phyloP scores from a whole-genome alignment of 2,329 filamentous ascomycete genomes.

The Nemania sp. region DNA sequence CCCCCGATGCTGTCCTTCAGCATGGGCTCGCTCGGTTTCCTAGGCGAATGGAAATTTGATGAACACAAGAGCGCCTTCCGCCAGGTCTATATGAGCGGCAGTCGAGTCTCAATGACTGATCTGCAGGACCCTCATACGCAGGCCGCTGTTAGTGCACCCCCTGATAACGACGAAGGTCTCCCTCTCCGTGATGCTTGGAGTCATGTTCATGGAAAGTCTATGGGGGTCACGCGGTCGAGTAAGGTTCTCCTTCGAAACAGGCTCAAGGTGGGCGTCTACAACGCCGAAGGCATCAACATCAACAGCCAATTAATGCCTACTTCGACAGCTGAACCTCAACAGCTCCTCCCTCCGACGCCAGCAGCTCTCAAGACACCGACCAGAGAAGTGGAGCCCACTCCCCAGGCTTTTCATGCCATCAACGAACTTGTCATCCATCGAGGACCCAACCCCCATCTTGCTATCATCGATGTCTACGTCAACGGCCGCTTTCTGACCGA shows the following conservation, averaged over 20 bases:
- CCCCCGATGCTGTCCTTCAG: slow-evolving; percentile 93
- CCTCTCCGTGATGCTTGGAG: slow-evolving; percentile 62
- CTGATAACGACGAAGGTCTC: slow-evolving; percentile 36
- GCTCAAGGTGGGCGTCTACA: slow-evolving; percentile 83
- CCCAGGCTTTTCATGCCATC: slow-evolving; percentile 69
- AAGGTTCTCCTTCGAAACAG: slow-evolving; percentile 86
- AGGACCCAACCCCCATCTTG: slow-evolving; percentile 85
- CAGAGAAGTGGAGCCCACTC: slow-evolving; percentile 26
- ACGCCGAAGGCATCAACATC: slow-evolving; percentile 66
- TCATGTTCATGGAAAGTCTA: slow-evolving; percentile 75
- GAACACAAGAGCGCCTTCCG: slow-evolving; percentile 92
- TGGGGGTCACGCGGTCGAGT: slow-evolving; percentile 74
- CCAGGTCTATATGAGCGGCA: slow-evolving; percentile 84
- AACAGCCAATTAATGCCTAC: slow-evolving; percentile 56
- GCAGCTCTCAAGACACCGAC: slow-evolving; percentile 10
- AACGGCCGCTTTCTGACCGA: slow-evolving; percentile 90
- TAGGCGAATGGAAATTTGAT: slow-evolving; percentile 94
- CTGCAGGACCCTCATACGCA: slow-evolving; percentile 48
- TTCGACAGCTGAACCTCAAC: slow-evolving; percentile 49
- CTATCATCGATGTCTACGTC: slow-evolving; percentile 88
- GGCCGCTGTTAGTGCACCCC: slow-evolving; percentile 38
- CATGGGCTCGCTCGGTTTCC: slow-evolving; percentile 93
- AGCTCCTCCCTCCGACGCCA: slow-evolving; percentile 41
- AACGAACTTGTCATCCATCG: slow-evolving; percentile 96
- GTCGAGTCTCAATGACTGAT: slow-evolving; percentile 54